Conservation (phyloP, 2,329 filamentous ascomycete species). For the Fusarium devonianum region DNA sequence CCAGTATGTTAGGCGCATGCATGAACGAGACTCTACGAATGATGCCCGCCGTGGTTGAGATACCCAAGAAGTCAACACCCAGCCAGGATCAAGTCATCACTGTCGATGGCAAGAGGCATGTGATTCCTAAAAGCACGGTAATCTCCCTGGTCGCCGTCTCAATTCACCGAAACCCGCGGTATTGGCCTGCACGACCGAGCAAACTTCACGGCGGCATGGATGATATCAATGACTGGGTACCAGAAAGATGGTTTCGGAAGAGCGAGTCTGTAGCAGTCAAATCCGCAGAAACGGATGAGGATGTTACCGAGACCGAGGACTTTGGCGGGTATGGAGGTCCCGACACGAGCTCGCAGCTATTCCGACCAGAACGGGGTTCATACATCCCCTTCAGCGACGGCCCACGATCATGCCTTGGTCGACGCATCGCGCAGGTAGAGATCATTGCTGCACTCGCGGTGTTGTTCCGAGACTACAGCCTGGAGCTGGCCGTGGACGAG, state of each 20-base stretch:
- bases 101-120: constrained; percentile 64
- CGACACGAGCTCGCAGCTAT: constrained; percentile 69
- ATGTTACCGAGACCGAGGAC: constrained; percentile 54
- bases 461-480: constrained; percentile 65
- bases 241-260: constrained; percentile 73
- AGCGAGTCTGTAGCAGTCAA: constrained; percentile 36
- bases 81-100: constrained; percentile 62
- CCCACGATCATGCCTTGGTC: constrained; percentile 63
- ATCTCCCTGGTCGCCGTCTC: constrained; percentile 64
- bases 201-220: constrained; percentile 51
- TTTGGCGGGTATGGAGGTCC: constrained; percentile 66
- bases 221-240: constrained; percentile 73
- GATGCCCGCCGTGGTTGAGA: constrained; percentile 72
- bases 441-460: constrained; percentile 63
- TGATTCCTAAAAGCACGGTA: constrained; percentile 63
- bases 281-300: constrained; percentile 19
- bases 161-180: constrained; percentile 72
- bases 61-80: constrained; percentile 70
- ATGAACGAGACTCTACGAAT: constrained; percentile 81
- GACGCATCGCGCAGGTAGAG: constrained; percentile 67
- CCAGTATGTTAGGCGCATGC: constrained; percentile 74
- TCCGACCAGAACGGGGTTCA: constrained; percentile 62
- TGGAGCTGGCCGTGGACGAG: constrained; percentile 74
- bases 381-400: constrained; percentile 68
- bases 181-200: constrained; percentile 69